These are phyloP conservation scores for Diplogelasinospora grovesii DNA, from an alignment of 495 filamentous ascomycete species.

Conservation along the genomic window DNA sequence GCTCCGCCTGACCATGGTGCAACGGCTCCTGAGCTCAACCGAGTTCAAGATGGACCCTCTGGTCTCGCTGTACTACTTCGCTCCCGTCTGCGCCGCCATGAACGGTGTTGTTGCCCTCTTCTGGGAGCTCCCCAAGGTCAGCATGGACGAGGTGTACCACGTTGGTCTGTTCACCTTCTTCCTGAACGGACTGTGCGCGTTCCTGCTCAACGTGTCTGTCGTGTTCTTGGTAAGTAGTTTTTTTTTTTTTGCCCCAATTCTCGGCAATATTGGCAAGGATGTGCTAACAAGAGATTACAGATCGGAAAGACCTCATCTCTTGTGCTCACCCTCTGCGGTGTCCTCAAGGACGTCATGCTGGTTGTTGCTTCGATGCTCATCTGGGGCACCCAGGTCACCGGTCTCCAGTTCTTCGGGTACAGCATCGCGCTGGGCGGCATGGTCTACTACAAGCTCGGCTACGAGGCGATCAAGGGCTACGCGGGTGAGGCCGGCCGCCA, in stretches of 20 bases:
- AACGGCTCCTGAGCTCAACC: conserved; percentile 76
- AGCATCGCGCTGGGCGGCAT: conserved; percentile 83
- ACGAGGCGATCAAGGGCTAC: conserved; percentile 75
- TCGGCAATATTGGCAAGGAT: no score
- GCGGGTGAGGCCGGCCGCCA: conserved; percentile 58
- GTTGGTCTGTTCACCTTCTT: conserved; percentile 72
- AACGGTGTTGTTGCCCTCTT: conserved; percentile 74
- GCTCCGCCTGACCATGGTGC: conserved; percentile 84
- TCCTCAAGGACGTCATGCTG: conserved; percentile 96
- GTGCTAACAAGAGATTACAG: conserved; percentile 38
- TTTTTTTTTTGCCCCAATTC: background rate
- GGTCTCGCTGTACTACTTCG: conserved; percentile 95
- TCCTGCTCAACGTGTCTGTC: conserved; percentile 86
- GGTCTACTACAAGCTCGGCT: conserved; percentile 95
- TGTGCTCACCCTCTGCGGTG: conserved; percentile 94
- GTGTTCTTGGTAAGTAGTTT: conserved; percentile 75
- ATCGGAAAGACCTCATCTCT: conserved; percentile 97
- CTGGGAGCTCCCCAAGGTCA: conserved; percentile 67
- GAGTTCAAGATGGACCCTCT: conserved; percentile 98
- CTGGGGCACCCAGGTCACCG: conserved; percentile 75
- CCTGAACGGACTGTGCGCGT: conserved; percentile 75
- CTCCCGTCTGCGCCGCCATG: conserved; percentile 85
- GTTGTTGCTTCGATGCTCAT: conserved; percentile 84
- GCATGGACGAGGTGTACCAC: conserved; percentile 63
- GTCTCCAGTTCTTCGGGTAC: conserved; percentile 91